phyloP scores from a whole-genome alignment of 164 flowering plant species.

The Chloranthus sessilifolius region DNA sequence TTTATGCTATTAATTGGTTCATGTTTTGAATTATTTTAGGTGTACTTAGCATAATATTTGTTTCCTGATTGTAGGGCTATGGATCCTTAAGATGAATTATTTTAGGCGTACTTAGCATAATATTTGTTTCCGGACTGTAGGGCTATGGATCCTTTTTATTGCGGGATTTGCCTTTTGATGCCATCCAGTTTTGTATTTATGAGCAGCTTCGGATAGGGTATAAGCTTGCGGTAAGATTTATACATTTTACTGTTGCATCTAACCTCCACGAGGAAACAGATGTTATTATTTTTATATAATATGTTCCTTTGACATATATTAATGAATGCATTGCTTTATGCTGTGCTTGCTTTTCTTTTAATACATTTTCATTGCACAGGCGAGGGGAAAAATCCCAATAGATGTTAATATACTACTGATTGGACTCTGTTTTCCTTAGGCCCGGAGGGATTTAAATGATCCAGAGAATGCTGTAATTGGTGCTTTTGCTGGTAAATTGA shows the following conservation, averaged over 20 bases:
- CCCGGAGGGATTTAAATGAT: slow-evolving; percentile 70
- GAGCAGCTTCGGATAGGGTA: slow-evolving; percentile 96
- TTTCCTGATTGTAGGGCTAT: slow-evolving; percentile 62
- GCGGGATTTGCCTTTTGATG: slow-evolving; percentile 97
- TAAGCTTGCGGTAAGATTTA: slow-evolving; percentile 63
- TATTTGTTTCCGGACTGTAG: slow-evolving; percentile 27
- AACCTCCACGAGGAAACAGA: not conserved
- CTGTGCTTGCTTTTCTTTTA: not conserved
- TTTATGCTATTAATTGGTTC: not conserved
- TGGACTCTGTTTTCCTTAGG: slow-evolving; percentile 43
- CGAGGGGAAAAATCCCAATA: not conserved
- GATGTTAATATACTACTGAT: not conserved
- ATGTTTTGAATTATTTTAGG: not conserved
- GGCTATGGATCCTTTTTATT: slow-evolving; percentile 91
- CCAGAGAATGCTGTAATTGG: slow-evolving; percentile 93
- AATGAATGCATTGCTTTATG: not conserved
- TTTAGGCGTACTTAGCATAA: not conserved
- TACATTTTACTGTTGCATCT: not conserved
- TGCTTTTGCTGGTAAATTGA: slow-evolving; percentile 79
- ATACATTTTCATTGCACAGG: not conserved
- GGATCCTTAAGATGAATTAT: slow-evolving; percentile 77
- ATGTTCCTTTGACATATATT: too few relatives aligned
- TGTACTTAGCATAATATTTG: not conserved
- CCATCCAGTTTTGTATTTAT: slow-evolving; percentile 92
- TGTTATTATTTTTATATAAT: not conserved